Evolutionary conservation across 2,329 filamentous ascomycete species (phyloP).

Genomic region (Pseudomassariella vexata): DNA sequence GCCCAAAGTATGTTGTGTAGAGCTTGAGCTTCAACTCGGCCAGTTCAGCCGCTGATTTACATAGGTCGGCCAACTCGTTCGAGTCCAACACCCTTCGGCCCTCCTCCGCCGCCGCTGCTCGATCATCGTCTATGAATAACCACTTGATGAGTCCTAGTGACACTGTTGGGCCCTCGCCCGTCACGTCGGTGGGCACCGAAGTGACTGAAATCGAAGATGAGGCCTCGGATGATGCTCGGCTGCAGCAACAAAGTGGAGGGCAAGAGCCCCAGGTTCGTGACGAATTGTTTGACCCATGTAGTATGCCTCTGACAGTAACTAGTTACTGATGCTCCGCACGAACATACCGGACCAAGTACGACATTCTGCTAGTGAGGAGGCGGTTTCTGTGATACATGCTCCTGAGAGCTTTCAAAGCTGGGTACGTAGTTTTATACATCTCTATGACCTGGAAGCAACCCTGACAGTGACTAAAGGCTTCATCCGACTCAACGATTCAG

Average conservation of each 20-base stretch:
- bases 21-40: no score
- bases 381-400: conserved; percentile 86
- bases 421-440: no score
- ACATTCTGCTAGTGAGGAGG: conserved; percentile 63
- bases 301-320: conserved; percentile 18
- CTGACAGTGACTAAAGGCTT: conserved; percentile 32
- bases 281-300: conserved; percentile 5
- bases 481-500: conserved; percentile 31
- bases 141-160: conserved; percentile 58
- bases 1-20: conserved; percentile 48
- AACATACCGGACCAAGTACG: conserved; percentile 52
- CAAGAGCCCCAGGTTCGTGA: no score
- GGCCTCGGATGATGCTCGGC: conserved; percentile 53
- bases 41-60: background rate
- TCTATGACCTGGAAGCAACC: no score
- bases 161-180: conserved; percentile 74
- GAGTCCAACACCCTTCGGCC: conserved; percentile 48
- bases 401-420: conserved; percentile 78
- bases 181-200: conserved; percentile 79
- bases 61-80: conserved; percentile 31
- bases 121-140: conserved; percentile 36
- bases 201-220: conserved; percentile 83
- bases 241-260: conserved; percentile 14
- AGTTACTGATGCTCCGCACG: conserved; percentile 51
- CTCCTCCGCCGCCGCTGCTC: conserved; percentile 43